These are phyloP conservation scores for Crithidia acanthocephali DNA, from an alignment of 208 protist genomes.

Conservation along the genomic window DNA sequence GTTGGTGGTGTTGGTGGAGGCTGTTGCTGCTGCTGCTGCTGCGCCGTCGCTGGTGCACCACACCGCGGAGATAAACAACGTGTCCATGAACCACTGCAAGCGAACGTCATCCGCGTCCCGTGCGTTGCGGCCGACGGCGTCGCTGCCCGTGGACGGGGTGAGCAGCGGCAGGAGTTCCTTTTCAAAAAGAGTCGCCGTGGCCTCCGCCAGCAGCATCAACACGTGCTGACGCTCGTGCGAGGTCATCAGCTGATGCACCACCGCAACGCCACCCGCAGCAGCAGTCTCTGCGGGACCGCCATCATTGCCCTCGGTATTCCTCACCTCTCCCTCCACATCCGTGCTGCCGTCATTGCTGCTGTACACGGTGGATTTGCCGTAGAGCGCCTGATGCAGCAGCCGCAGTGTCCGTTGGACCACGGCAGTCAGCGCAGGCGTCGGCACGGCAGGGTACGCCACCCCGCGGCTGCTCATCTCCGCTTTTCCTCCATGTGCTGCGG, in stretches of 20 bases:
- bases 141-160: neutral
- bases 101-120: constrained; percentile 19
- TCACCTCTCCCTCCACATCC: neutral
- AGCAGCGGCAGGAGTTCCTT: constrained; percentile 17
- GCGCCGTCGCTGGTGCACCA: neutral
- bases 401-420: constrained; percentile 15
- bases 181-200: constrained; percentile 22
- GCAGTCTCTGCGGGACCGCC: neutral
- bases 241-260: constrained; percentile 8
- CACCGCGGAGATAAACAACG: constrained; percentile 19
- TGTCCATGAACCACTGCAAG: constrained; percentile 28
- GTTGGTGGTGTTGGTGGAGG: too few relatives aligned
- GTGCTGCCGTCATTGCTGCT: neutral
- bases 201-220: constrained; percentile 2
- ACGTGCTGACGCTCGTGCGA: constrained; percentile 7
- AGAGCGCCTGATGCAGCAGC: constrained; percentile 26
- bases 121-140: neutral
- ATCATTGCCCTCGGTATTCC: too few relatives aligned
- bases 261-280: neutral
- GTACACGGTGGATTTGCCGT: constrained; percentile 12
- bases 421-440: constrained; percentile 17
- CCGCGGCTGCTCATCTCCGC: neutral
- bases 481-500: neutral
- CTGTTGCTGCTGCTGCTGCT: neutral
- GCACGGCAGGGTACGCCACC: constrained; percentile 20